A percentile compares a stretch with the other conserved stretches of the same genome.
phyloP scores from a whole-genome alignment of 257 asterid genomes.

The Mitragyna speciosa region DNA sequence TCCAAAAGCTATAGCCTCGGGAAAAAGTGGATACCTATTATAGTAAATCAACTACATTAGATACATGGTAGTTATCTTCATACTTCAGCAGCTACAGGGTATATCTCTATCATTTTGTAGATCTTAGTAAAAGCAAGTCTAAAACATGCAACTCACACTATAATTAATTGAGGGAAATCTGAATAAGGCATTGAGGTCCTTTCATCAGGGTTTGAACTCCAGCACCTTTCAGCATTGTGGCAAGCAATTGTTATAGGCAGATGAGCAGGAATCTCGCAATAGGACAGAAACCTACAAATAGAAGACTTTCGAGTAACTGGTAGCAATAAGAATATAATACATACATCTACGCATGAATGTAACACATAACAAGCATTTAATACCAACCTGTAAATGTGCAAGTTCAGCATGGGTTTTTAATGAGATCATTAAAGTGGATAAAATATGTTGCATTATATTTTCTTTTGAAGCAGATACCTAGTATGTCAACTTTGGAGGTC shows the following conservation, averaged over 20 bases:
- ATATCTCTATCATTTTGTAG: not conserved
- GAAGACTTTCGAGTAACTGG: slow-evolving; percentile 19
- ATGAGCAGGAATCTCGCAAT: slow-evolving; percentile 64
- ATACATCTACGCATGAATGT: no score
- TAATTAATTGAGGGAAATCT: slow-evolving; percentile 65
- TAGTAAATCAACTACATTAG: slow-evolving; percentile 28
- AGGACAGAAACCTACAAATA: slow-evolving; percentile 63
- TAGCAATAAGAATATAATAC: slow-evolving; percentile 2
- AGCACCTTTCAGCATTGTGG: slow-evolving; percentile 75
- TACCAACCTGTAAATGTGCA: no score
- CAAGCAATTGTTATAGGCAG: slow-evolving; percentile 83
- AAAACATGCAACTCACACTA: slow-evolving; percentile 56
- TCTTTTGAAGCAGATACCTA: not conserved
- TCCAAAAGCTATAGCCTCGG: slow-evolving; percentile 89
- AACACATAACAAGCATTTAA: no score
- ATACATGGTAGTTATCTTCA: slow-evolving; percentile 14
- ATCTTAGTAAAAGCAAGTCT: slow-evolving; percentile 15
- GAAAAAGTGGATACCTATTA: slow-evolving; percentile 81
- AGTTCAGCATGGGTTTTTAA: no score
- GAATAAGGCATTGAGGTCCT: slow-evolving; percentile 63
- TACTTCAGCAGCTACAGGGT: slow-evolving; percentile 24
- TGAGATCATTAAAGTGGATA: no score
- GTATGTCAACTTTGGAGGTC: not conserved
- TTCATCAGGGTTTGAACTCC: slow-evolving; percentile 64
- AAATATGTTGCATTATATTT: not conserved